Base-by-base conservation (phyloP, 2,329 filamentous ascomycete genomes). In the Bretziella fagacearum region DNA sequence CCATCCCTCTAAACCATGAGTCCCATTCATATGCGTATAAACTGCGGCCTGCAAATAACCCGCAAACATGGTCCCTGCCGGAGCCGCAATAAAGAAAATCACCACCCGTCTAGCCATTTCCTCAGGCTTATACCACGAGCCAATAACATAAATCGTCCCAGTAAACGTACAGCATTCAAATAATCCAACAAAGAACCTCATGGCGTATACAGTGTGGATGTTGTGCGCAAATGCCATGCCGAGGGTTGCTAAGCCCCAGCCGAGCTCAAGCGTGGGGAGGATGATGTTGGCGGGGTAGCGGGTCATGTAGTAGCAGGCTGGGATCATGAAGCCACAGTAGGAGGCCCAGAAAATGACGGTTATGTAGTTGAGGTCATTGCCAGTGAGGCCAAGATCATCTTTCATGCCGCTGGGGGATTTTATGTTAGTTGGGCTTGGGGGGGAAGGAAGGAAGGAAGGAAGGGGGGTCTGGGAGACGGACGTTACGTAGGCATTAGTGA, bases 1-100 rank as follows among this genome's bases (percentile, higher is more conserved):
- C 69, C 69, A 73, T 0, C 70, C 70, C 0, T 66, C 59, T 54
- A 71, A 61, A 0, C 70, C 71, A 6, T 56, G 57, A 0, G 66
- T 62, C 1, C 67, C 66, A 23, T 71, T 66, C 0, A 75, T 60
- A 43, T 70, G 70, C 2, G 62, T 68, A 52, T 73, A 74, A 0
- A 69, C 69, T 1, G 69, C 70, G 2, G 70, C 65, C 53, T 74
- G 70, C 0, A 74, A 57, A 52, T 69, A 70, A 1, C 68, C 68
- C 42, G 65, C 65, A 44, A 71, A 67, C 65, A 71, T 69, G 3
- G 64, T 62, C 0, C 67, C 68, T 0, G 71, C 59, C 1, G 65
- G 66, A n/a, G 68, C 68, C 3, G 65, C 65, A 2, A 67, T 62
- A 36, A 62, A 71, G 61, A 69, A 71, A 1, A 70, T 61, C 0